phyloP scores from a whole-genome alignment of 495 filamentous ascomycete genomes.

The Cercophora newfieldiana region DNA sequence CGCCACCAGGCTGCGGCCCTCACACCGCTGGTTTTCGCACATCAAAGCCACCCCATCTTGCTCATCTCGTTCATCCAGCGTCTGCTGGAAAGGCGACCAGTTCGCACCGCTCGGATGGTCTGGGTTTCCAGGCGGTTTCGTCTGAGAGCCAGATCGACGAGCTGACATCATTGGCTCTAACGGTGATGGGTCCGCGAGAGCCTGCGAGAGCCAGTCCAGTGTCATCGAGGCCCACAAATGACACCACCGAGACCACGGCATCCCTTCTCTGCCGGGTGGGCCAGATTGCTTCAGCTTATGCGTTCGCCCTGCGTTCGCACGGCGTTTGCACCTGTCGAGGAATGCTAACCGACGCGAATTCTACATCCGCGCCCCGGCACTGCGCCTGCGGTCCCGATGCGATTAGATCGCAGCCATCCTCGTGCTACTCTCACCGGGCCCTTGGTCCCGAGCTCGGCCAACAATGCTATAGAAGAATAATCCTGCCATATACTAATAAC shows the following conservation, averaged over 20 bases:
- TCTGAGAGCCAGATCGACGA: slow-evolving; percentile 18
- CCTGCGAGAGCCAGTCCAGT: slow-evolving; percentile 1
- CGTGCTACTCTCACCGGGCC: neutral
- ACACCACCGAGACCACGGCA: slow-evolving; percentile 19
- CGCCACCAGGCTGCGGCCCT: slow-evolving; percentile 2
- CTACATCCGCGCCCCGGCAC: neutral
- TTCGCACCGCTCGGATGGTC: slow-evolving; percentile 18
- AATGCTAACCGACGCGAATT: neutral
- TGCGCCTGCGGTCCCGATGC: neutral
- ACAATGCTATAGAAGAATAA: neutral
- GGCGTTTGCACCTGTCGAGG: neutral
- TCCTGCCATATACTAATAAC: neutral
- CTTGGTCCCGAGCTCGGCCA: neutral
- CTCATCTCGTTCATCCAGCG: slow-evolving; percentile 3
- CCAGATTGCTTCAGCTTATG: slow-evolving; percentile 3
- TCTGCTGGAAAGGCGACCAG: neutral
- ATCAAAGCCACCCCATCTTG: neutral
- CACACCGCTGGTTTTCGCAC: slow-evolving; percentile 2
- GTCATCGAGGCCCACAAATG: slow-evolving; percentile 27
- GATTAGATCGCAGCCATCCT: neutral
- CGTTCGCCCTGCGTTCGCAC: neutral
- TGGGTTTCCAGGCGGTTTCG: neutral
- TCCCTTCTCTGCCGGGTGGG: slow-evolving; percentile 3
- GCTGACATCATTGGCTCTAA: slow-evolving; percentile 33
- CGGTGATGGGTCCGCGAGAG: neutral